These are phyloP conservation scores for Leccinum disarticulatum DNA, from an alignment of 768 basidiomycete genomes.

Conservation along the genomic window DNA sequence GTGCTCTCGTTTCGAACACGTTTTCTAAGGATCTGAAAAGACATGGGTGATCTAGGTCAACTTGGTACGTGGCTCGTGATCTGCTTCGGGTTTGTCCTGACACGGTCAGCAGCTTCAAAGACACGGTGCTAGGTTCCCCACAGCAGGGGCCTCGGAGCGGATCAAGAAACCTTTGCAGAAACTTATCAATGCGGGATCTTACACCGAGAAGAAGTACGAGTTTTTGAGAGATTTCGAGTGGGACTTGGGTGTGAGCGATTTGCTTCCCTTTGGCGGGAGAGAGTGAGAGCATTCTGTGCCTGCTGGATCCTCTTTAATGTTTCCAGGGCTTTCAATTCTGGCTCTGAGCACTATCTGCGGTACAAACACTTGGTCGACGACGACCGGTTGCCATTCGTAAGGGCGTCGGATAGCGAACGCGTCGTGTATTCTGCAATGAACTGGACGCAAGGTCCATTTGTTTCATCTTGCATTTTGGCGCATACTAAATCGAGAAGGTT, in stretches of 20 bases:
- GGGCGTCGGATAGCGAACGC: slow-evolving; percentile 51
- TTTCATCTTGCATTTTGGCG: not conserved
- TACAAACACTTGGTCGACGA: slow-evolving; percentile 50
- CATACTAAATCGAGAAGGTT: slow-evolving; percentile 43
- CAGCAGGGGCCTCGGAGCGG: slow-evolving; percentile 40
- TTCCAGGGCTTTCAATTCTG: slow-evolving; percentile 51
- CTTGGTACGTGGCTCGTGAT: slow-evolving; percentile 21
- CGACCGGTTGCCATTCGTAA: slow-evolving; percentile 51
- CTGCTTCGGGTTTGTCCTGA: slow-evolving; percentile 4
- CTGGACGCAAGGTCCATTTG: slow-evolving; percentile 58
- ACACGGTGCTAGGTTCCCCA: slow-evolving; percentile 81
- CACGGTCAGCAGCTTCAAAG: slow-evolving; percentile 58
- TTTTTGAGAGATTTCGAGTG: slow-evolving; percentile 64
- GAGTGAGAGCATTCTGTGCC: slow-evolving; percentile 45
- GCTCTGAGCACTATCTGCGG: slow-evolving; percentile 49
- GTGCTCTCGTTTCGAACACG: not conserved
- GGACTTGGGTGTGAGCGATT: slow-evolving; percentile 52
- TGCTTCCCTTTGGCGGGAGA: slow-evolving; percentile 66
- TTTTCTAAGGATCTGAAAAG: not conserved
- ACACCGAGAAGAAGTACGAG: slow-evolving; percentile 45
- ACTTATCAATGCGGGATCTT: slow-evolving; percentile 47
- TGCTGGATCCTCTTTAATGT: not conserved
- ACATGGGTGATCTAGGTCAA: slow-evolving; percentile 22
- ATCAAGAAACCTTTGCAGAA: slow-evolving; percentile 54
- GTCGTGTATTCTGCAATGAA: slow-evolving; percentile 68